Conservation (phyloP, 257 asterid genomes). For the Ilex aquifolium region DNA sequence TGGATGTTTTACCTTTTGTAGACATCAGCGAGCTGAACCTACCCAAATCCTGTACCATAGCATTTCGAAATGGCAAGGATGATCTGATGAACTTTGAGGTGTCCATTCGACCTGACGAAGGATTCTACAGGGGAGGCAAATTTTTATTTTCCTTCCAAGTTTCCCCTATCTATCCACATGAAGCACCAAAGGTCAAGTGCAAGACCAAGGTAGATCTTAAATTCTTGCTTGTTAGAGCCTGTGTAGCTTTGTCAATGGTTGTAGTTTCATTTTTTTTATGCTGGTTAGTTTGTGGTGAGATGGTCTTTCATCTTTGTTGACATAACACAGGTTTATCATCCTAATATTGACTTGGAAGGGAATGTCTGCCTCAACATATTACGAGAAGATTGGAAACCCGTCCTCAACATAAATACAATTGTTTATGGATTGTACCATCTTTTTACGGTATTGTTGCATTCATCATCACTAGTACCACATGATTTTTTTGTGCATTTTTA, state of each 20-base stretch:
- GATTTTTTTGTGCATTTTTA: background rate
- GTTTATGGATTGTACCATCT: slow-evolving; percentile 25
- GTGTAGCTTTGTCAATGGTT: background rate
- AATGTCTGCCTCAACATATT: slow-evolving; percentile 24
- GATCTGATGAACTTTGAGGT: slow-evolving; percentile 34
- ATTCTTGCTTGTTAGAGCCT: background rate
- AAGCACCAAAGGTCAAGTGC: slow-evolving; percentile 40
- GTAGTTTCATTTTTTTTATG: background rate
- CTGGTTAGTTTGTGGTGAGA: background rate
- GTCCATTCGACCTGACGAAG: slow-evolving; percentile 27
- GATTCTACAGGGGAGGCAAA: slow-evolving; percentile 31
- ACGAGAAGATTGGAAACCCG: slow-evolving; percentile 46
- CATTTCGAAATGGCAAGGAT: slow-evolving; percentile 36
- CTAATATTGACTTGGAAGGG: slow-evolving; percentile 2
- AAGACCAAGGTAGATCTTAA: slow-evolving; percentile 27
- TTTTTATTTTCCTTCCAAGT: slow-evolving; percentile 33
- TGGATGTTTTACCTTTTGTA: slow-evolving; percentile 1
- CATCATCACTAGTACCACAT: too few species aligned
- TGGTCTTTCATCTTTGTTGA: background rate
- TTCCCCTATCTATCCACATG: slow-evolving; percentile 28
- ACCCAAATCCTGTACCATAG: slow-evolving; percentile 27
- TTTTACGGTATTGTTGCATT: background rate
- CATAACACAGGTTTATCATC: background rate
- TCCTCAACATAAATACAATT: slow-evolving; percentile 36
- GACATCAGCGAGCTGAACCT: slow-evolving; percentile 38